Evolutionary conservation across 2,329 filamentous ascomycete genomes (phyloP).

Genomic region (Aspergillus ibericus): DNA sequence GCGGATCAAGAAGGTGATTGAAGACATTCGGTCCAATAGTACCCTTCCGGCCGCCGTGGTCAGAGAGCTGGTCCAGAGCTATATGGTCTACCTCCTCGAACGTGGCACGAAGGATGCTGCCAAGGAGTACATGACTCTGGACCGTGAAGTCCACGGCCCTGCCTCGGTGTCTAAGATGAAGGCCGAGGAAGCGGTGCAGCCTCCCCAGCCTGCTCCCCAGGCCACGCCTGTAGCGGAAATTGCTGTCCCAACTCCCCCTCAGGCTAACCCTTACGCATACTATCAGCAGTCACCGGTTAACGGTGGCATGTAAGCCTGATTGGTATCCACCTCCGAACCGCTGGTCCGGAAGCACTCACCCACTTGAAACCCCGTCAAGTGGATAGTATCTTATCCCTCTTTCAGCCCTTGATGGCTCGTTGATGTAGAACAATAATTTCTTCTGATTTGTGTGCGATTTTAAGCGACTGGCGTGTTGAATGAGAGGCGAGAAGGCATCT

Average conservation of each 20-base stretch:
- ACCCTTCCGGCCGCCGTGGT: slow-evolving; percentile 66
- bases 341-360: neutral
- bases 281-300: slow-evolving; percentile 34
- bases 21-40: slow-evolving; percentile 72
- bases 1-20: slow-evolving; percentile 77
- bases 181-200: slow-evolving; percentile 20
- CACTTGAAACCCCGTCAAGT: neutral
- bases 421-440: slow-evolving; percentile 21
- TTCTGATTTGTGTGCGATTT: slow-evolving; percentile 23
- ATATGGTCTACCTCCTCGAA: slow-evolving; percentile 81
- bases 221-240: slow-evolving; percentile 11
- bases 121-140: slow-evolving; percentile 79
- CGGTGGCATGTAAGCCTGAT: slow-evolving; percentile 19
- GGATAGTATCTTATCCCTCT: neutral
- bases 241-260: slow-evolving; percentile 18
- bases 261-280: slow-evolving; percentile 30
- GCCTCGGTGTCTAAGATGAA: slow-evolving; percentile 39
- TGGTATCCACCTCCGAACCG: neutral
- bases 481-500: slow-evolving; percentile 2
- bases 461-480: slow-evolving; percentile 27
- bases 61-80: slow-evolving; percentile 73
- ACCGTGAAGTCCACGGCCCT: slow-evolving; percentile 79
- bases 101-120: slow-evolving; percentile 79
- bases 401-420: slow-evolving; percentile 8
- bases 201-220: slow-evolving; percentile 15